Evolutionary conservation across 345 rosid species (phyloP), one percentile per base, ranked within the genome.

Genomic region (Acer campestre): DNA sequence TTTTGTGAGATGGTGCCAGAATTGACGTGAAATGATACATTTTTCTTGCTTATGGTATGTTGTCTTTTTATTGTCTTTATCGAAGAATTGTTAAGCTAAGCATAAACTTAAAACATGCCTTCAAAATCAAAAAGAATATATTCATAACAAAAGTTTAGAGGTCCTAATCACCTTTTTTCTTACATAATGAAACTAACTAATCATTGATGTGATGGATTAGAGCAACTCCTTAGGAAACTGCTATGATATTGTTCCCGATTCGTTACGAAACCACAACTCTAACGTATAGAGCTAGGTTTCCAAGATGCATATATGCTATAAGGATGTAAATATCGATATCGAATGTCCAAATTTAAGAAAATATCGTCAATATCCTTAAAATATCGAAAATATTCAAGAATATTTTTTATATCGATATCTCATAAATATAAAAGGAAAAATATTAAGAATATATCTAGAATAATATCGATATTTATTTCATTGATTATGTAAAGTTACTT

Each of bases 91-190:
- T 67, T 76, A 42, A 10, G 38, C 44, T 63, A 42, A 73, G 31
- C 78, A 44, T 65, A 69, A 72, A 77, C 79, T 72, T 67, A 35
- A 70, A 78, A 71, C 79, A 73, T 76, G 78, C 71, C 79, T 77
- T 67, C 23, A 66, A 62, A 42, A 42, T 42, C 9, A 42, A 7
- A 42, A 42, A 7, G 10, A 8, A 35, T 35, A 42, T 59, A 25
- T 17, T 46, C 70, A 75, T 27, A 78, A 78, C 82, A 67, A 49
- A 73, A 79, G 79, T 82, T 78, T 72, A 69, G 16, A 79, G 61
- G 80, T 77, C 79, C 77, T 8, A 61, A 81, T 71, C 81, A 44
- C 58, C 78, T 69, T 78, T 77, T 17, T 69, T 78, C 75, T 17
- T 25, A 55, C 79, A 80, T 17, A 17, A 61, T 31, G 81, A 75